Percentiles rank a stretch among this genome's conserved stretches.
These are phyloP conservation scores for Paramecium biaurelia DNA, from an alignment of 73 alveolate species.

Conservation along the genomic window DNA sequence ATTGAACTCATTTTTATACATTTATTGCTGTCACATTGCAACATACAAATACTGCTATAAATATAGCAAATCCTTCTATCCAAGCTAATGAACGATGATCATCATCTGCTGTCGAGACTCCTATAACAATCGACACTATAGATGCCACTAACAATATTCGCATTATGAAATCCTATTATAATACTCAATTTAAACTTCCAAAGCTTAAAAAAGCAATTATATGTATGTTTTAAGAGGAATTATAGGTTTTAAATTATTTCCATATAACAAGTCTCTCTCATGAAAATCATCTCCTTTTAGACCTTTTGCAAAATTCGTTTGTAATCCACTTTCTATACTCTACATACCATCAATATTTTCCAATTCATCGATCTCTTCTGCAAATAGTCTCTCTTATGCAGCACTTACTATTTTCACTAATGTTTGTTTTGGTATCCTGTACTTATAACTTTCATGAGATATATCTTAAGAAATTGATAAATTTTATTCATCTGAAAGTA, in stretches of 20 bases:
- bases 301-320: constrained; percentile 53
- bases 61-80: constrained; percentile 79
- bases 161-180: constrained; percentile 70
- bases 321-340: not conserved
- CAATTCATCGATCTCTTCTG: not conserved
- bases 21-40: constrained; percentile 72
- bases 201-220: constrained; percentile 2
- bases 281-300: constrained; percentile 52
- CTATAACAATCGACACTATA: constrained; percentile 68
- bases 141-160: constrained; percentile 73
- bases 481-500: not conserved
- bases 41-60: constrained; percentile 76
- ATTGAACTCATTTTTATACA: not conserved
- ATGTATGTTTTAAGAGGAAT: constrained; percentile 19
- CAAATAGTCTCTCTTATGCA: not conserved
- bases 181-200: not conserved
- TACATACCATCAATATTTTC: not conserved
- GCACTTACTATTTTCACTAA: not conserved
- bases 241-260: constrained; percentile 8
- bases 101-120: constrained; percentile 43
- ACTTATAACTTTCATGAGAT: not conserved
- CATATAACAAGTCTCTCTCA: not conserved
- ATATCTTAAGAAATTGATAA: not conserved
- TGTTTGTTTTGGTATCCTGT: not conserved
- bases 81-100: constrained; percentile 68